phyloP scores from a whole-genome alignment of 2,329 filamentous ascomycete species.

The Mycogone perniciosa region DNA sequence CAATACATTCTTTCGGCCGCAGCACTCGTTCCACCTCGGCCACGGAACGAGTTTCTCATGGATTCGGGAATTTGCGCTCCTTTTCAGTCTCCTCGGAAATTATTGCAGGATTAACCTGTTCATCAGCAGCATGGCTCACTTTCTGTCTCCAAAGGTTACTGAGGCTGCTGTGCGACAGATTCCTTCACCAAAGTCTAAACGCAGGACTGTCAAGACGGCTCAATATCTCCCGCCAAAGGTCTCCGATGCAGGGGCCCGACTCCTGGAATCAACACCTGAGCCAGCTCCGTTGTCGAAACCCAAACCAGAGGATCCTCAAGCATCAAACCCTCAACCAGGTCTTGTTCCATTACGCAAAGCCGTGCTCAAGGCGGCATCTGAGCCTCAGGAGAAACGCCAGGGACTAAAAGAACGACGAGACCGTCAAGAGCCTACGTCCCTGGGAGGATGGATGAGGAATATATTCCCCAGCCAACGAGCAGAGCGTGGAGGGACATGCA shows the following conservation, averaged over 20 bases:
- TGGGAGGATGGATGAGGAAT: slow-evolving; percentile 36
- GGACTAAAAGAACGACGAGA: background rate
- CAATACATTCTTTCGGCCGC: slow-evolving; percentile 4
- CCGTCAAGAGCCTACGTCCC: slow-evolving; percentile 19
- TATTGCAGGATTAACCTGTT: background rate
- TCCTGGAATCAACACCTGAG: background rate
- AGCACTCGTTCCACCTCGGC: background rate
- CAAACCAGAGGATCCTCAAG: background rate
- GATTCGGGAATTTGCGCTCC: background rate
- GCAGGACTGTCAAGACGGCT: slow-evolving; percentile 14
- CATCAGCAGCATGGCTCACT: slow-evolving; percentile 17
- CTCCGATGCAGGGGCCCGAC: slow-evolving; percentile 14
- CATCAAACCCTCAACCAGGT: too few species aligned
- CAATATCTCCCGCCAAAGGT: slow-evolving; percentile 17
- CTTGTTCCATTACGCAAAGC: too few species aligned
- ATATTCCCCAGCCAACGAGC: slow-evolving; percentile 43
- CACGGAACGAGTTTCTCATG: slow-evolving; percentile 1
- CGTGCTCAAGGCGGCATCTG: too few species aligned
- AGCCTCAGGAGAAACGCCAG: background rate
- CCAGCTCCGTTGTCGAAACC: background rate
- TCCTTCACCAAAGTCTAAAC: too few species aligned
- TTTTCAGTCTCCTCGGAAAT: background rate
- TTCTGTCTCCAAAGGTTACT: slow-evolving; percentile 16
- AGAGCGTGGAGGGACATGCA: slow-evolving; percentile 44
- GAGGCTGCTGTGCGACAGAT: slow-evolving; percentile 11